Evolutionary conservation across 1,284 basidiomycete species (phyloP).

Genomic region (Schizopora paradoxa): DNA sequence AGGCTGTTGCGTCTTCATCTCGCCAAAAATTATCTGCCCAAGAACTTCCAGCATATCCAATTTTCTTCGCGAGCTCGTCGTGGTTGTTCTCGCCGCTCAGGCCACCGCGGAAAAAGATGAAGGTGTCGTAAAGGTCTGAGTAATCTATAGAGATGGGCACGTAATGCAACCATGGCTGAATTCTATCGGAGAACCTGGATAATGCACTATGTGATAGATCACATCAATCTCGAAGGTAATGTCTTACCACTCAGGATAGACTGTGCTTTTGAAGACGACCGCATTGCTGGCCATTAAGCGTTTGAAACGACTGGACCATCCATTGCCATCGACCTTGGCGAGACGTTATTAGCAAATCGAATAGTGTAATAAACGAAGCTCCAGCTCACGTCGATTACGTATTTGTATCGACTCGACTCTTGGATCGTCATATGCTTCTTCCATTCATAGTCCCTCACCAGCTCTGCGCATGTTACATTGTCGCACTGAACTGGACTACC

Average conservation of each 20-base stretch:
- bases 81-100: conserved; percentile 40
- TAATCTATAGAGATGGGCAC: conserved; percentile 52
- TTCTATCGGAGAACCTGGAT: conserved; percentile 36
- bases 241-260: conserved; percentile 60
- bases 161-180: conserved; percentile 56
- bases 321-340: conserved; percentile 59
- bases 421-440: conserved; percentile 34
- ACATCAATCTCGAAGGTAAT: conserved; percentile 19
- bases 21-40: conserved; percentile 64
- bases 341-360: background rate
- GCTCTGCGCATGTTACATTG: conserved; percentile 35
- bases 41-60: conserved; percentile 48
- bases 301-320: conserved; percentile 68
- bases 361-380: conserved; percentile 1
- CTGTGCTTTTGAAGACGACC: conserved; percentile 57
- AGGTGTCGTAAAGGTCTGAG: conserved; percentile 48
- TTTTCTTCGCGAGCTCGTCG: conserved; percentile 49
- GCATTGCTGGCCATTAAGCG: conserved; percentile 58
- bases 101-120: conserved; percentile 55
- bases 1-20: conserved; percentile 58
- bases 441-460: conserved; percentile 46
- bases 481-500: conserved; percentile 35
- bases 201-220: background rate
- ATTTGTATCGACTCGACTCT: conserved; percentile 56
- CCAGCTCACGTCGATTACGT: conserved; percentile 52